Percentiles rank a stretch among this genome's conserved stretches.
Evolutionary conservation across 2,329 filamentous ascomycete genomes (phyloP).

Genomic region (Pestalotiopsis sp.): DNA sequence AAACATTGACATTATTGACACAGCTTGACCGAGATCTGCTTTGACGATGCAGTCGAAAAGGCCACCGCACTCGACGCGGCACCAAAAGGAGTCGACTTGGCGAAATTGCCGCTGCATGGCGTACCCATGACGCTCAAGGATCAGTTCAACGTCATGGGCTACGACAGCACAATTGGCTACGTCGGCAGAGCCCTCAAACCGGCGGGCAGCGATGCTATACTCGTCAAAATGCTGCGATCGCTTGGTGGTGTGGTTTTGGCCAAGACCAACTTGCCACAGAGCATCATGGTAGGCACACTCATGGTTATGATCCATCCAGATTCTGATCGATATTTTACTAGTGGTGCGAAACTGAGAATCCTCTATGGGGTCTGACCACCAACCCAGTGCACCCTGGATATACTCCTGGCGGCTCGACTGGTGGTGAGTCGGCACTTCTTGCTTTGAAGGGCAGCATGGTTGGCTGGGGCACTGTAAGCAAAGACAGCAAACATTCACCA

Average conservation of each 20-base stretch:
- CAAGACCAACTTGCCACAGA: conserved; percentile 48
- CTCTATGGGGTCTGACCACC: conserved; percentile 51
- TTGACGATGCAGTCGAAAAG: conserved; percentile 24
- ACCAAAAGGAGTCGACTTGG: conserved; percentile 14
- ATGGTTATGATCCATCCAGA: conserved; percentile 30
- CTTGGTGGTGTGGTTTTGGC: conserved; percentile 55
- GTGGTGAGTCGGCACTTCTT: conserved; percentile 30
- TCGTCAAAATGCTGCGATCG: conserved; percentile 50
- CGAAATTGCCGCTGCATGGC: conserved; percentile 26
- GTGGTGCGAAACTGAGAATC: conserved; percentile 58
- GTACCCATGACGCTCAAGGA: conserved; percentile 52
- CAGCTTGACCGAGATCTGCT: conserved; percentile 30
- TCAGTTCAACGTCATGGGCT: conserved; percentile 61
- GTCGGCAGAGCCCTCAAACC: conserved; percentile 52
- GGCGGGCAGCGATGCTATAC: conserved; percentile 48
- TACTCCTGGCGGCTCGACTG: conserved; percentile 38
- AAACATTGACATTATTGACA: neutral
- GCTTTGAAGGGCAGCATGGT: conserved; percentile 34
- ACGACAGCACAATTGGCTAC: conserved; percentile 62
- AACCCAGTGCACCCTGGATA: conserved; percentile 45
- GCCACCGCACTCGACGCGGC: conserved; percentile 26
- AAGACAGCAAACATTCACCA: neutral
- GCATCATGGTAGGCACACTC: conserved; percentile 29
- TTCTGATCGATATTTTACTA: conserved; percentile 52
- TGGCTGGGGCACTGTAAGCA: conserved; percentile 45